These are phyloP conservation scores for Rubia tinctorum DNA, from an alignment of 305 asterid genomes.

Conservation along the genomic window DNA sequence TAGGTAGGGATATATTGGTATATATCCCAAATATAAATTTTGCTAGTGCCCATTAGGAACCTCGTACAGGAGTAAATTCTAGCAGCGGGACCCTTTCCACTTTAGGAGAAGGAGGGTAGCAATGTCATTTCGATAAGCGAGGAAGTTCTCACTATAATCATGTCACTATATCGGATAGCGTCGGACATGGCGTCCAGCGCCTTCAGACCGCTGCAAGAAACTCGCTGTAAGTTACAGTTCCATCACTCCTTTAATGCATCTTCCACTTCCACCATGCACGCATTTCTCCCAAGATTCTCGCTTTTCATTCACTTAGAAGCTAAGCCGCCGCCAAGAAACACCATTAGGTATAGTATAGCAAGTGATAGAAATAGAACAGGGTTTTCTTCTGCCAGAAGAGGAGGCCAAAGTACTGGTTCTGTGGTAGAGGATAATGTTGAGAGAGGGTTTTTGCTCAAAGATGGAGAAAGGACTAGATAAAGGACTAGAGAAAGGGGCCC, in stretches of 20 bases:
- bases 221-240: slow-evolving; percentile 44
- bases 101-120: background rate
- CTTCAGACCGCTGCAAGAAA: slow-evolving; percentile 49
- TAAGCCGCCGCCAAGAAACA: slow-evolving; percentile 31
- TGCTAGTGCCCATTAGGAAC: too few species aligned
- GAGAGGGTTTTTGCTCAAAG: slow-evolving; percentile 40
- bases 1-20: too few species aligned
- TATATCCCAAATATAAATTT: too few species aligned
- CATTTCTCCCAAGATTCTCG: slow-evolving; percentile 21
- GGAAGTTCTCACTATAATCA: background rate
- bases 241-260: slow-evolving; percentile 17
- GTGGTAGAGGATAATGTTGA: slow-evolving; percentile 27
- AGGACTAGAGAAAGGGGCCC: slow-evolving; percentile 30
- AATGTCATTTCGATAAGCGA: background rate
- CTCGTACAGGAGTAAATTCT: too few species aligned
- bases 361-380: slow-evolving; percentile 32
- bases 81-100: background rate
- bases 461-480: too few species aligned
- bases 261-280: slow-evolving; percentile 21
- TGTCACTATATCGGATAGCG: slow-evolving; percentile 10
- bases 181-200: slow-evolving; percentile 47
- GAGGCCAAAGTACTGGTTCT: slow-evolving; percentile 14
- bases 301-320: slow-evolving; percentile 31
- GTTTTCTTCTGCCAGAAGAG: slow-evolving; percentile 28
- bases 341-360: slow-evolving; percentile 12